phyloP scores from a whole-genome alignment of 2,329 filamentous ascomycete species.

The Phyllosticta citrichinensis region DNA sequence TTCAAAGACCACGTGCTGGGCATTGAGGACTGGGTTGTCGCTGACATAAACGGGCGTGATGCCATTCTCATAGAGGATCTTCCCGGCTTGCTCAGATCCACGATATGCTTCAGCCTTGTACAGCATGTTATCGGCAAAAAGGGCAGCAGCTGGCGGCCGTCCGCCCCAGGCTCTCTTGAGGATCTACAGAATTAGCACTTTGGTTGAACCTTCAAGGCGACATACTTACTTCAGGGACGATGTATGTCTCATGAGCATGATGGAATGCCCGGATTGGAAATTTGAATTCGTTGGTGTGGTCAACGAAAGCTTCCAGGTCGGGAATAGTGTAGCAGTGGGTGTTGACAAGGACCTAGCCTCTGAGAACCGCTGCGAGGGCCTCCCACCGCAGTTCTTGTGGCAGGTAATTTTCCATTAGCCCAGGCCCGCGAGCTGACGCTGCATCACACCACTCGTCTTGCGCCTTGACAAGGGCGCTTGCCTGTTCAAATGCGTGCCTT shows the following conservation, averaged over 20 bases:
- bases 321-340: conserved; percentile 63
- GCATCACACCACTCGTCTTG: conserved; percentile 61
- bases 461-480: conserved; percentile 43
- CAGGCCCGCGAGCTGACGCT: conserved; percentile 41
- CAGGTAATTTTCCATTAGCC: conserved; percentile 47
- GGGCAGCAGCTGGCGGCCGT: conserved; percentile 34
- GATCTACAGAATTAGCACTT: neutral
- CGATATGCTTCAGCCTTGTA: conserved; percentile 60
- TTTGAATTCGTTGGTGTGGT: conserved; percentile 62
- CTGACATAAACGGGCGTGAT: conserved; percentile 60
- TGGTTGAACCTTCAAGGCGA: fast-evolving
- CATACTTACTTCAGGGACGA: conserved; percentile 50
- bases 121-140: conserved; percentile 64
- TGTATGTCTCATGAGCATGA: conserved; percentile 57
- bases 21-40: conserved; percentile 60
- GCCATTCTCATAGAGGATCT: conserved; percentile 54
- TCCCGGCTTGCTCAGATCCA: conserved; percentile 56
- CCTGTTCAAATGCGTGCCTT: conserved; percentile 57
- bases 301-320: conserved; percentile 59
- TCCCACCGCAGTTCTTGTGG: conserved; percentile 56
- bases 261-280: conserved; percentile 59
- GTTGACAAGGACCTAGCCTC: conserved; percentile 60
- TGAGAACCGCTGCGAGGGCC: conserved; percentile 49
- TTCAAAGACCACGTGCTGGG: conserved; percentile 58
- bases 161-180: conserved; percentile 31